A percentile compares a stretch with the other conserved stretches of the same genome.
Evolutionary conservation across 495 filamentous ascomycete species (phyloP).

Genomic region (Hypomontagnella monticulosa): DNA sequence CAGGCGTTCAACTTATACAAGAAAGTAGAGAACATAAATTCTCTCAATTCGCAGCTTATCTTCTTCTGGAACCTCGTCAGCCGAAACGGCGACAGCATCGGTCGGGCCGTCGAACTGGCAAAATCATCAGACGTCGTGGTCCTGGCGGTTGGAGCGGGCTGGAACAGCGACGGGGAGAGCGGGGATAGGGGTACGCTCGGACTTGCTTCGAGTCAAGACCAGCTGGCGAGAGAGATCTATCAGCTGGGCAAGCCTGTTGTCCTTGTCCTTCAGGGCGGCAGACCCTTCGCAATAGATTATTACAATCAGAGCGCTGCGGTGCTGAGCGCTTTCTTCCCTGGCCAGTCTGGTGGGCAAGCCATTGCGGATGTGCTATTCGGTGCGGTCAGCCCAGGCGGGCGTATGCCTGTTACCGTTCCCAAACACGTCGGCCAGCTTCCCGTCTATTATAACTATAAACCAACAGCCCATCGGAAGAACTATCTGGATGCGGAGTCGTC

Average conservation of each 20-base stretch:
- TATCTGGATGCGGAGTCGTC: slow-evolving; percentile 48
- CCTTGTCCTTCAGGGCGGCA: slow-evolving; percentile 55
- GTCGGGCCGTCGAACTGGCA: slow-evolving; percentile 50
- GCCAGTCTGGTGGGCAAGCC: slow-evolving; percentile 59
- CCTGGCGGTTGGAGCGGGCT: slow-evolving; percentile 55
- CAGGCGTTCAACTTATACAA: slow-evolving; percentile 57
- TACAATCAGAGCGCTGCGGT: slow-evolving; percentile 51
- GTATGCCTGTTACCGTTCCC: slow-evolving; percentile 52
- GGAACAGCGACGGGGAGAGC: slow-evolving; percentile 57
- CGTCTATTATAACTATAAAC: slow-evolving; percentile 55
- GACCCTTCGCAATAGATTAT: slow-evolving; percentile 54
- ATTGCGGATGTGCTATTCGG: slow-evolving; percentile 59
- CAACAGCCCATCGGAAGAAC: slow-evolving; percentile 41
- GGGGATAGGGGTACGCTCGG: slow-evolving; percentile 54
- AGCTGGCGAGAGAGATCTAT: slow-evolving; percentile 50
- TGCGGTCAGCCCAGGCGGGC: slow-evolving; percentile 53
- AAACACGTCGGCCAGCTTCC: slow-evolving; percentile 49
- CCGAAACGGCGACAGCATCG: slow-evolving; percentile 44
- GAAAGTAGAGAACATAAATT: slow-evolving; percentile 52
- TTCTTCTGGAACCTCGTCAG: slow-evolving; percentile 60
- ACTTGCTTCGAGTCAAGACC: slow-evolving; percentile 47
- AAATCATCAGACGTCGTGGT: slow-evolving; percentile 51
- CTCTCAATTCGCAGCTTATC: slow-evolving; percentile 55
- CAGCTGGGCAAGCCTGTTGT: slow-evolving; percentile 52
- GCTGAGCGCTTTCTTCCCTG: slow-evolving; percentile 52